Percentiles rank a stretch among this genome's conserved stretches.
Conservation (phyloP, 1,139 yeast species). For the Taphrina pruni region DNA sequence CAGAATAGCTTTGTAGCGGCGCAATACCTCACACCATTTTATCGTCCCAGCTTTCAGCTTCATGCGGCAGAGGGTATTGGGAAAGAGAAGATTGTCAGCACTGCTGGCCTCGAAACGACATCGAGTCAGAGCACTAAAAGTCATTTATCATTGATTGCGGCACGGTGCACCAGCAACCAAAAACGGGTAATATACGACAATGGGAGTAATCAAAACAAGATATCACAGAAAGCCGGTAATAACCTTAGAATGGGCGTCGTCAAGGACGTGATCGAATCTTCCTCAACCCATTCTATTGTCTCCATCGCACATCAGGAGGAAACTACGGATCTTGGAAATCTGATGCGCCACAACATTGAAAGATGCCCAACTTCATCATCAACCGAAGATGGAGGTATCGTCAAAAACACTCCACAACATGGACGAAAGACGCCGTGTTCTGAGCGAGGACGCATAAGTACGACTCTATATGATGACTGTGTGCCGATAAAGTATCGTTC, state of each 20-base stretch:
- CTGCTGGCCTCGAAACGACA: not conserved
- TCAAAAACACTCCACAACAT: not conserved
- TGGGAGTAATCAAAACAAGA: not conserved
- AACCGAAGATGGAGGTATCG: not conserved
- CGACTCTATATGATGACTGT: not conserved
- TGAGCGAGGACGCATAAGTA: not conserved
- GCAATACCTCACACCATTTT: conserved; percentile 6
- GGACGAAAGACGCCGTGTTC: not conserved
- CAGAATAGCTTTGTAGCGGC: conserved; percentile 6
- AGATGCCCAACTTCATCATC: not conserved
- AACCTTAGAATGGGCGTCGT: not conserved
- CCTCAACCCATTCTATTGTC: not conserved
- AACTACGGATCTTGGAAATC: not conserved
- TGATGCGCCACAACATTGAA: too few species aligned
- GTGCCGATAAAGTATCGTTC: not conserved
- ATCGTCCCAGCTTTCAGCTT: conserved; percentile 10
- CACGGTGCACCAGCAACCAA: too few species aligned
- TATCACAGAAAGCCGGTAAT: not conserved
- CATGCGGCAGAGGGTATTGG: not conserved
- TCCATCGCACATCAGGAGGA: not conserved
- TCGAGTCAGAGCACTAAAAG: not conserved
- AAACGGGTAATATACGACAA: conserved; percentile 1
- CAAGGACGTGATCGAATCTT: not conserved
- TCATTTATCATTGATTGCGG: too few species aligned
- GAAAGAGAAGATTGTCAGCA: not conserved